Evolutionary conservation across 2,329 filamentous ascomycete species (phyloP).

Genomic region (Hyphodiscus sp.): DNA sequence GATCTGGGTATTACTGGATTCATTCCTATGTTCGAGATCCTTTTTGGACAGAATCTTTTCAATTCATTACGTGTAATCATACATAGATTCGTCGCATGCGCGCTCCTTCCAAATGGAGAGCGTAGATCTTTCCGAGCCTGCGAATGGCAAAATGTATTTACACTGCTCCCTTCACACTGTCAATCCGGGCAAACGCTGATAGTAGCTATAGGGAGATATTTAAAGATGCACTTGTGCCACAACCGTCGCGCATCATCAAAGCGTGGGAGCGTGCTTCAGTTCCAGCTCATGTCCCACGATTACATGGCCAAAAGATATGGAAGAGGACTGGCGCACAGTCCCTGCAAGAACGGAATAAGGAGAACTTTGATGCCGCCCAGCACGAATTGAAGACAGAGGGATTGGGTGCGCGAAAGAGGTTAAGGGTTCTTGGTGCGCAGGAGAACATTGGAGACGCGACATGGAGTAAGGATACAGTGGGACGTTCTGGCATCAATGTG

Average conservation of each 20-base stretch:
- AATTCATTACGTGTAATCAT: not conserved
- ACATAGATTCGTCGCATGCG: not conserved
- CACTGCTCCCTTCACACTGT: not conserved
- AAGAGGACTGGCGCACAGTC: conserved; percentile 19
- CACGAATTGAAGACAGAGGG: conserved; percentile 32
- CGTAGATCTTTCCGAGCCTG: conserved; percentile 3
- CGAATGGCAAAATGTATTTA: conserved; percentile 12
- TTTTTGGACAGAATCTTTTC: conserved; percentile 2
- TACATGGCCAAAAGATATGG: conserved; percentile 30
- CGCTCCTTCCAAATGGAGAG: conserved; percentile 6
- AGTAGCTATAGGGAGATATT: conserved; percentile 21
- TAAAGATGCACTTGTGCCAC: conserved; percentile 24
- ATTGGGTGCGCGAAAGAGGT: conserved; percentile 31
- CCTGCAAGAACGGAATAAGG: conserved; percentile 13
- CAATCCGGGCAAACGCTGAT: not conserved
- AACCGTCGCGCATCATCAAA: conserved; percentile 11
- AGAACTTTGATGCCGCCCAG: conserved; percentile 18
- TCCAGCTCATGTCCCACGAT: conserved; percentile 25
- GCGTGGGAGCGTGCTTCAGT: conserved; percentile 29
- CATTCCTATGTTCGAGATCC: conserved; percentile 7
- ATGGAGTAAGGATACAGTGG: conserved; percentile 22
- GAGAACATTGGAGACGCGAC: conserved; percentile 29
- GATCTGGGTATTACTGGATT: conserved; percentile 2
- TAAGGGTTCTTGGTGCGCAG: conserved; percentile 26
- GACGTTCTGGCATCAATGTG: not conserved